Evolutionary conservation across 164 flowering plant species (phyloP).

Genomic region (Liquidambar formosana): DNA sequence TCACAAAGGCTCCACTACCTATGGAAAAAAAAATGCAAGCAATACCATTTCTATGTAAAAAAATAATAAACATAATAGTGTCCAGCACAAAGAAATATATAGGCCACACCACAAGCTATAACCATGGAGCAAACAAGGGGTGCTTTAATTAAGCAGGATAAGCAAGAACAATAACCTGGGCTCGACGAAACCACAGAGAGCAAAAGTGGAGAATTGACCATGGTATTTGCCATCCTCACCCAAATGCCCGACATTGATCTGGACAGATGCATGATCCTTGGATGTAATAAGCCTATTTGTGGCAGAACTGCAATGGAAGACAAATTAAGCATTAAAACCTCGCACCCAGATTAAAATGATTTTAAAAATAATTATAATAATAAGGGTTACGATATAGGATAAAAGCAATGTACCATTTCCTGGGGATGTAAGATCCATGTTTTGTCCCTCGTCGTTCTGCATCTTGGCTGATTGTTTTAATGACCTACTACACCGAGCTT

Average conservation of each 20-base stretch:
- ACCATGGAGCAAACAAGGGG: not conserved
- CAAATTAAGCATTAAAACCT: not conserved
- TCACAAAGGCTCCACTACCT: no score
- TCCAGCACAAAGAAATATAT: not conserved
- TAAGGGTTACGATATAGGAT: not conserved
- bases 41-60: not conserved
- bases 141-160: not conserved
- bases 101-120: not conserved
- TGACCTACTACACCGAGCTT: not conserved
- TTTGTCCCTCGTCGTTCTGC: slow-evolving; percentile 59
- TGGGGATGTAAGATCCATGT: slow-evolving; percentile 61
- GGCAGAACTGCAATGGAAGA: slow-evolving; percentile 54
- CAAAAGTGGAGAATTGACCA: slow-evolving; percentile 61
- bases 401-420: slow-evolving; percentile 45
- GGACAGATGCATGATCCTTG: slow-evolving; percentile 83
- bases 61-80: not conserved
- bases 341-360: no score
- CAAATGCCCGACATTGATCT: slow-evolving; percentile 74
- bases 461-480: slow-evolving; percentile 32
- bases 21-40: not conserved
- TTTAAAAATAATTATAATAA: no score
- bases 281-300: slow-evolving; percentile 82
- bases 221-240: slow-evolving; percentile 67
- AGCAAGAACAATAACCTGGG: slow-evolving; percentile 49
- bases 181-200: slow-evolving; percentile 78